Evolutionary conservation across 495 filamentous ascomycete species (phyloP), one percentile per base, ranked within the genome.

Genomic region (Aspergillus bridgeri): DNA sequence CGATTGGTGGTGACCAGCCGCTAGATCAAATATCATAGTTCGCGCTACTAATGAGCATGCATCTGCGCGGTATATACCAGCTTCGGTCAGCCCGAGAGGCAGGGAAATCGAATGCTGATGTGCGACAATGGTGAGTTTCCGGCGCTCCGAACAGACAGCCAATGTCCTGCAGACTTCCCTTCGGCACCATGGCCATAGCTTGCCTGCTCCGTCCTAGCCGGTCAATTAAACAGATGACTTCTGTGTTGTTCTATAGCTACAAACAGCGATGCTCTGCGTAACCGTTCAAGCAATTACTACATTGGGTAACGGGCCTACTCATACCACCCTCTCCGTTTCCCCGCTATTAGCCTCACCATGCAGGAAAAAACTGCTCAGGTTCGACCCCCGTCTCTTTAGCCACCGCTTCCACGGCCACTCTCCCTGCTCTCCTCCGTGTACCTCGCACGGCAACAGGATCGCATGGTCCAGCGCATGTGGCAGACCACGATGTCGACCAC

Each of bases 381-480:
- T 73, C 0, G 82, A 79, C 15, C 67, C 62, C 42, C 73, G 71
- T 54, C 76, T 72, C 33, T 75, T 66, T 42, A 61, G 54, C 80
- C 59, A 56, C 78, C 66, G 43, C 68, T 61, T 46, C 78, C 74
- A 8, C 76, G 80, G 57, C 61, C 61, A 59, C 42, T 86, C 84
- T 11, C 74, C 75, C 7, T 51, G 55, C 3, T 56, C 46, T 20
- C 43, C 38, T 3, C 53, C 22, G 42, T 33, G 51, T 18, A 53
- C 17, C 3, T 92, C 89, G 54, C 80, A 82, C n/a, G 90, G 88
- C 27, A 90, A 76, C 8, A 89, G 65, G 51, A 95, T 88, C 27
- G 91, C 91, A 19, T 89, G 85, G 64, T 96, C 91, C 1, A 96
- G 79, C 13, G 89, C 87, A 68, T 94, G 92, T 0, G 91, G 91